Evolutionary conservation across 2,329 filamentous ascomycete species (phyloP), one percentile per base, ranked within the genome.

Genomic region (Bisporella sp.): DNA sequence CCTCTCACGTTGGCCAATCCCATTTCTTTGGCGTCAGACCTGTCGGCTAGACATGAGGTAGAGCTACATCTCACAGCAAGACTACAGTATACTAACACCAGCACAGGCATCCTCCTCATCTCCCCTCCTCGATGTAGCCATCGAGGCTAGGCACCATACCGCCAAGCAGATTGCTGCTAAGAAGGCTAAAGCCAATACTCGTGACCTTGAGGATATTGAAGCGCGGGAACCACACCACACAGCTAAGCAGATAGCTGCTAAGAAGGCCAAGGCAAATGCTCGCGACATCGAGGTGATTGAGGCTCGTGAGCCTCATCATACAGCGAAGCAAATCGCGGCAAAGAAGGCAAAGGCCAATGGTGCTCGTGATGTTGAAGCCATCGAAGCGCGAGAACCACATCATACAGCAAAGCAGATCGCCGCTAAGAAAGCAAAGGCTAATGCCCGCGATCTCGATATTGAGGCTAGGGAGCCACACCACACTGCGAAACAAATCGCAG

Each of bases 351-450:
- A 39, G 35, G 13, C 9, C 9, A 39, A 9, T 3, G 9, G 13
- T 13, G 35, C 35, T 3, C 35, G 35, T 3, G 35, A 39, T 3
- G 35, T 13, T 3, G 35, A 39, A 13, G 35, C 35, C 13, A 13
- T 39, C 9, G 53, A 57, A 7, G 39, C 48, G 2, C 41, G 53
- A 2, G 52, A 56, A 5, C 41, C 54, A 1, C 56, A 60, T 11
- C 55, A 61, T 28, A 62, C 57, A 11, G 57, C 54, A n/a, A 50
- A 48, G 6, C 57, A 62, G 11, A 61, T 59, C 5, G 57, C 58
- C 1, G 51, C 57, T 2, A 57, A 58, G 47, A 50, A 58, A 31
- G 53, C 51, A 5, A 57, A 57, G 44, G 51, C 48, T 46, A 39
- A 39, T 3, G 13, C 9, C 9, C 9, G 13, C 9, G 21, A 21